Base-by-base conservation (phyloP, 352 stramenopile genomes). In the Blastocystis sp. region DNA sequence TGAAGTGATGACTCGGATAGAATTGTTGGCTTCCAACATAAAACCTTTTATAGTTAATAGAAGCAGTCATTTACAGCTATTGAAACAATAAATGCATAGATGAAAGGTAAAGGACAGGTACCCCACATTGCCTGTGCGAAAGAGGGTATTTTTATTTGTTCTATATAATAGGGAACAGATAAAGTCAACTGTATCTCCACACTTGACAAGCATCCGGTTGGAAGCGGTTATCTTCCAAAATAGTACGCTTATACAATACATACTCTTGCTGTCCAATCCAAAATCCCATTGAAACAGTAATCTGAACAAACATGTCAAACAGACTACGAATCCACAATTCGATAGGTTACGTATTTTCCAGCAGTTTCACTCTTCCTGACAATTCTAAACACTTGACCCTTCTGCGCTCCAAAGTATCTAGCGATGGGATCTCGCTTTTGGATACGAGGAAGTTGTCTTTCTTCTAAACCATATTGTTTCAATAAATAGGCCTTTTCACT, bases 361-460 rank as follows among this genome's bases (percentile, higher is more conserved):
- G 97, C 97, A 53, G 97, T 99, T 92, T 99, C 97, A 90, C 93
- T 98, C 19, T 96, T 96, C 90, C 97, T 94, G 91, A 99, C 98
- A 92, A 99, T 99, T 92, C 99, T 99, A 51, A 99, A 97, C 56
- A 99, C 97, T 90, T 99, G 93, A 37, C 96, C 96, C 80, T 95
- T 93, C 77, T 95, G 95, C 94, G 99, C 97, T 68, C 95, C 95
- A 92, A 96, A 98, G 93, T 99, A 99, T 68, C 97, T 93, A 40
- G 97, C 96, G 56, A 99, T 97, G 40, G 97, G 97, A 93, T 99
- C 97, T 76, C 95, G 98, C 5, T 95, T 93, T 91, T 99, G 97
- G 93, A 99, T 99, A 56, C 97, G 94, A 44, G 97, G 97, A 54
- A 99, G 93, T 92, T 99, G 97, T 79, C 94, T 98, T 91, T 99